Evolutionary conservation across 441 rosid genomes (phyloP), one percentile per base, ranked within the genome.

Genomic region (Erodium trifolium): DNA sequence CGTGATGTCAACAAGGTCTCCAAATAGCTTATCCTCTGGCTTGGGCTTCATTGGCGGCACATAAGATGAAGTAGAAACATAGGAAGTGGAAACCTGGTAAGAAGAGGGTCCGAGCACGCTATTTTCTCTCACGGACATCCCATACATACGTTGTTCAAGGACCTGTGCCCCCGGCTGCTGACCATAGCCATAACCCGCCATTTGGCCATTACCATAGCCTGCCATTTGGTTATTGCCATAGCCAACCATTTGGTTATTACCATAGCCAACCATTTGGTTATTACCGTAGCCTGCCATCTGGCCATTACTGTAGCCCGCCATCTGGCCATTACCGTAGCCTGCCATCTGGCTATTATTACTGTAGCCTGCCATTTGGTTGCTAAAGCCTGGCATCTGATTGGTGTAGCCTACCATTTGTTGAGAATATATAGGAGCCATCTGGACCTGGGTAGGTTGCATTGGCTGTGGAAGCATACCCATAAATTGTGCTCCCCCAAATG

Each of bases 11-110:
- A 95, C 97, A 14, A 94, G 93, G 76, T 94, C 99, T 67, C 97
- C 98, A 69, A 94, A 94, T 60, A 94, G 79, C 88, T 88, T 92
- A 76, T 94, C 99, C 82, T 90, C 97, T 5, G 97, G 96, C 73
- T 87, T 92, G 17, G 85, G 81, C 83, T 78, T 91, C 78, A 76
- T 83, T 0, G 93, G 86, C 0, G 89, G 85, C 39, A 79, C 74
- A 39, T 86, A 88, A 1, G 96, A 85, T 3, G 49, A 43, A 11
- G 49, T 43, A 43, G 49, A 43, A 11, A 43, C 49, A 43, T 43
- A 43, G 49, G 92, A 69, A 65, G 91, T 39, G 3, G 96, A 78
- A 66, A 78, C 90, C 79, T 79, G 85, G 76, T 83, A 81, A 2
- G 89, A 71, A 12, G 87, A 72, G 70, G 79, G 80, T 70, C 81